These are phyloP conservation scores for Suillus hirtellus DNA, from an alignment of 768 basidiomycete species.

Conservation along the genomic window DNA sequence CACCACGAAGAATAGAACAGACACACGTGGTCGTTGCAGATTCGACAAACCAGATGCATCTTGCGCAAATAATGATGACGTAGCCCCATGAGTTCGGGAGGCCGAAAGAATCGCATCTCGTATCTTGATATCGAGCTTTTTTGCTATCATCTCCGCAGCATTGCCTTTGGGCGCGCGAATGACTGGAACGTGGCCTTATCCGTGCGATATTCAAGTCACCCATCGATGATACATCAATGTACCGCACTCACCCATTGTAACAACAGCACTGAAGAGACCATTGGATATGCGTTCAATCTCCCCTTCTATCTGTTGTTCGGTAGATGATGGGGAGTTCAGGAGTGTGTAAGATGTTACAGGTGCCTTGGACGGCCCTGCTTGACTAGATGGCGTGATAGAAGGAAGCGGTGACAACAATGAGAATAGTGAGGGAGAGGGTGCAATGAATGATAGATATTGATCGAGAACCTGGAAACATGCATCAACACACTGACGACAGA, in stretches of 20 bases:
- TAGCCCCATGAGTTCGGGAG: conserved; percentile 56
- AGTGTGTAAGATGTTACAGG: conserved; percentile 73
- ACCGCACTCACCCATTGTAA: conserved; percentile 69
- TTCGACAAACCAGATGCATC: conserved; percentile 83
- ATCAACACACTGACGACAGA: neutral
- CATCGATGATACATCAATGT: neutral
- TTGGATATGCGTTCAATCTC: conserved; percentile 90
- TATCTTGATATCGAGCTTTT: conserved; percentile 90
- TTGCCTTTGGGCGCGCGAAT: conserved; percentile 95
- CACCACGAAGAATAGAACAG: neutral
- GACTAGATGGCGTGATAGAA: conserved; percentile 34
- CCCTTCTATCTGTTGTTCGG: conserved; percentile 87
- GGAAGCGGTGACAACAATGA: conserved; percentile 73
- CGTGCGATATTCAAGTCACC: conserved; percentile 7
- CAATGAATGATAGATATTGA: conserved; percentile 95
- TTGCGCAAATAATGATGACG: conserved; percentile 70
- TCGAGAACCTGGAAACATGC: conserved; percentile 70
- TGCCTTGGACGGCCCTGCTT: conserved; percentile 36
- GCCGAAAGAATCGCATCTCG: conserved; percentile 78
- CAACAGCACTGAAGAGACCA: conserved; percentile 90
- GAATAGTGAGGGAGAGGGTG: conserved; percentile 90
- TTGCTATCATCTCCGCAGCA: conserved; percentile 99
- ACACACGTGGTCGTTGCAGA: conserved; percentile 82
- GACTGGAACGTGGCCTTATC: conserved; percentile 83
- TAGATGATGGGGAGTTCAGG: conserved; percentile 87